phyloP scores from a whole-genome alignment of 176 grass and related monocot species.

The Leersia perrieri region DNA sequence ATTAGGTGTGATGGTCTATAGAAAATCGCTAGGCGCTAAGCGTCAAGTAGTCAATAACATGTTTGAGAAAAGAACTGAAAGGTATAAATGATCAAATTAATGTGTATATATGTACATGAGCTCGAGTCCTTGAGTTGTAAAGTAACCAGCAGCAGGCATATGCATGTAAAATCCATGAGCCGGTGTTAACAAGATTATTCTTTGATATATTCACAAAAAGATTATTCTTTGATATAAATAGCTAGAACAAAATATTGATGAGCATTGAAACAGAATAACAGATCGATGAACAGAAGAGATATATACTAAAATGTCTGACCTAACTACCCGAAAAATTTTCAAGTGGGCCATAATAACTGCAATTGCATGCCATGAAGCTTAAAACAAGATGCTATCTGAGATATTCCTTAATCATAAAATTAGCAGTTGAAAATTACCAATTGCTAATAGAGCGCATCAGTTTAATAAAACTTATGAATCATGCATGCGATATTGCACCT shows the following conservation, averaged over 20 bases:
- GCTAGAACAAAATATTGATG: neutral
- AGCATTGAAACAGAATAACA: too few relatives aligned
- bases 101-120: too few relatives aligned
- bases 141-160: neutral
- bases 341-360: neutral
- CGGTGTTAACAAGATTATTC: neutral
- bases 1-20: neutral
- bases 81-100: neutral
- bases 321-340: neutral
- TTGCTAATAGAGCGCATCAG: neutral
- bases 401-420: neutral
- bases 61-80: neutral
- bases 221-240: neutral
- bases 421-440: neutral
- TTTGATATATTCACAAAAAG: neutral
- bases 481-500: constrained; percentile 41
- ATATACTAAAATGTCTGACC: neutral
- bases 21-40: neutral
- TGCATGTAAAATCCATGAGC: neutral
- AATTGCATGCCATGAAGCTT: neutral
- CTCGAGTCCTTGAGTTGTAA: neutral
- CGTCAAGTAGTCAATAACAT: neutral
- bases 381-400: neutral
- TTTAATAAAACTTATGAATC: neutral
- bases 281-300: constrained; percentile 3